Evolutionary conservation across 495 filamentous ascomycete species (phyloP).

Genomic region (Penicillium angulare): DNA sequence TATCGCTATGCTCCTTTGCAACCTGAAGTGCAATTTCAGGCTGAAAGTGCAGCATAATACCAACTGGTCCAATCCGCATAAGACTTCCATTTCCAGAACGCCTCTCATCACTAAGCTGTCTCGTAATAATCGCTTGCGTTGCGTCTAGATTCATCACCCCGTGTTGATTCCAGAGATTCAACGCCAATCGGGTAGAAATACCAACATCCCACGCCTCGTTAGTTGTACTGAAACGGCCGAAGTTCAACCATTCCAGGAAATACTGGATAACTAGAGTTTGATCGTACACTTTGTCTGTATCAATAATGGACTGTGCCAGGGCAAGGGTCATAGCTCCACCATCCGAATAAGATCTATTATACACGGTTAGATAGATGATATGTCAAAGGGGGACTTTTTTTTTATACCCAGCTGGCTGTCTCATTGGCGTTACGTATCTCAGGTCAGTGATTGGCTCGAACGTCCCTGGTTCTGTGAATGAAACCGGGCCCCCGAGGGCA

Average conservation of each 20-base stretch:
- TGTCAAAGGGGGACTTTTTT: background rate
- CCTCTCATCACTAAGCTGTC: constrained; percentile 10
- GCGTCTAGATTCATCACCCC: constrained; percentile 1
- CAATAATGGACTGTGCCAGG: constrained; percentile 40
- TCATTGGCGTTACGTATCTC: constrained; percentile 17
- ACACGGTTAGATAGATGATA: background rate
- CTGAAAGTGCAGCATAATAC: constrained; percentile 27
- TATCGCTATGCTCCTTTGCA: constrained; percentile 25
- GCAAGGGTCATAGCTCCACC: constrained; percentile 50
- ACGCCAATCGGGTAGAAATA: constrained; percentile 29
- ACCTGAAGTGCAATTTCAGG: constrained; percentile 17
- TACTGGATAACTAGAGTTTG: constrained; percentile 29
- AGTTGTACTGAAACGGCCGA: constrained; percentile 39
- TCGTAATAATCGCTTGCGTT: constrained; percentile 9
- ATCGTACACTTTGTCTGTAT: constrained; percentile 24
- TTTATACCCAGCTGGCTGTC: constrained; percentile 24
- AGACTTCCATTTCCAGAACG: constrained; percentile 45
- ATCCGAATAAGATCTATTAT: constrained; percentile 44
- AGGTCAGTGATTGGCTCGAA: constrained; percentile 38
- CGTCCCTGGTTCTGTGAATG: constrained; percentile 35
- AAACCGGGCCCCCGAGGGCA: constrained; percentile 48
- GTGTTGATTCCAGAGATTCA: constrained; percentile 30
- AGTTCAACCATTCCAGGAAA: constrained; percentile 36
- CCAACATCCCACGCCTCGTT: constrained; percentile 43
- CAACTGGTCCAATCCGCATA: constrained; percentile 45